Evolutionary conservation across 1,284 basidiomycete species (phyloP), one percentile per base, ranked within the genome.

Genomic region (Fomitopsis palustris): DNA sequence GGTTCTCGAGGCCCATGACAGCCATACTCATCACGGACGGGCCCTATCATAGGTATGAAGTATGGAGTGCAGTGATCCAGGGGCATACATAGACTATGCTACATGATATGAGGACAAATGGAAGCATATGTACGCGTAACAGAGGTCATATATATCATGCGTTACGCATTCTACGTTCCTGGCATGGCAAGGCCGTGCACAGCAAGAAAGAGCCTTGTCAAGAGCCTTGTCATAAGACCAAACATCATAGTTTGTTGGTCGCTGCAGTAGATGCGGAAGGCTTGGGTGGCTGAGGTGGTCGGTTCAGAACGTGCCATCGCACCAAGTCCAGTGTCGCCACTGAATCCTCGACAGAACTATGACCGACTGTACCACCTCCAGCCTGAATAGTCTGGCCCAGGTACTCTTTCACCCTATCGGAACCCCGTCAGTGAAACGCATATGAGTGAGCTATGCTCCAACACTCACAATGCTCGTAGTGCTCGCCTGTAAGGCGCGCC

Each of bases 311-410:
- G 68, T 84, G 81, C 84, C 85, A 90, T 58, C 86, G 80, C n/a
- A 96, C 86, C 33, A 95, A 81, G 65, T 96, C 89, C 41, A 96
- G 77, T 1, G 94, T 93, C 0, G 93, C 92, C 35, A 83, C 74
- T 1, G 92, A 93, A 75, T 94, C 94, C 74, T 92, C 93, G 1
- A 90, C 77, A 5, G 90, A 93, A 47, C 90, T 94, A 77, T 96
- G 93, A 7, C 93, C 94, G 4, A 80, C 79, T 21, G 81, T 80
- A 0, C 82, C 86, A 42, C 83, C 88, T 31, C 88, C 89, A 10
- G 81, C 80, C 70, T 96, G 94, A 58, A 96, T 96, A 49, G 81
- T 78, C 62, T 82, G 81, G 6, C 87, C 86, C 7, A 96, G 78
- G 67, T 90, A 84, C 67, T 94, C 91, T 60, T 87, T 88, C 9